A percentile compares a stretch with the other conserved stretches of the same genome.
Evolutionary conservation across 495 filamentous ascomycete genomes (phyloP).

Genomic region (Rhypophila decipiens): DNA sequence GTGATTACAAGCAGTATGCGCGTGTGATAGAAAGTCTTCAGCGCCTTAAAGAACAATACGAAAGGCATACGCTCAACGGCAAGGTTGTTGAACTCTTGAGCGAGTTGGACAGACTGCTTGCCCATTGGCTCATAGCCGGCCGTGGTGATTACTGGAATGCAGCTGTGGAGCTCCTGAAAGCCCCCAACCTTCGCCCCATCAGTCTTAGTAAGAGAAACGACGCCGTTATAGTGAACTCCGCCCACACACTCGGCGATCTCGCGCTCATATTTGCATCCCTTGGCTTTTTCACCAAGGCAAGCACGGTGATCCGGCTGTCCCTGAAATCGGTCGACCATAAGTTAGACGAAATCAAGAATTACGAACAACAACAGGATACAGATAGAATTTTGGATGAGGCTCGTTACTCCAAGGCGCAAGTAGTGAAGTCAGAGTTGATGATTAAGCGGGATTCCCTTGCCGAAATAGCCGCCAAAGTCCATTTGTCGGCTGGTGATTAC

Average conservation of each 20-base stretch:
- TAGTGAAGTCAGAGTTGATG: neutral
- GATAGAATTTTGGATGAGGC: too few species aligned
- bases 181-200: too few species aligned
- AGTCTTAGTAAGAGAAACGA: too few species aligned
- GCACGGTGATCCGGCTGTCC: neutral
- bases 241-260: neutral
- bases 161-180: too few species aligned
- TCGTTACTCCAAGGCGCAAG: too few species aligned
- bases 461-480: neutral
- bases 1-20: too few species aligned
- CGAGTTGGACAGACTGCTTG: neutral
- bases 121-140: neutral
- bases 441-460: neutral
- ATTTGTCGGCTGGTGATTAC: neutral
- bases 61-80: too few species aligned
- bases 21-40: too few species aligned
- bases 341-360: neutral
- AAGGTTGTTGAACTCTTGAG: too few species aligned
- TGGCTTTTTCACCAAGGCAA: neutral
- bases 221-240: neutral
- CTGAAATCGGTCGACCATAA: neutral
- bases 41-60: too few species aligned
- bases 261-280: neutral
- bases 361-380: too few species aligned
- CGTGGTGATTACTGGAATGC: neutral